Base-by-base conservation (phyloP, 208 protist genomes). In the Acanthamoeba lenticulata region DNA sequence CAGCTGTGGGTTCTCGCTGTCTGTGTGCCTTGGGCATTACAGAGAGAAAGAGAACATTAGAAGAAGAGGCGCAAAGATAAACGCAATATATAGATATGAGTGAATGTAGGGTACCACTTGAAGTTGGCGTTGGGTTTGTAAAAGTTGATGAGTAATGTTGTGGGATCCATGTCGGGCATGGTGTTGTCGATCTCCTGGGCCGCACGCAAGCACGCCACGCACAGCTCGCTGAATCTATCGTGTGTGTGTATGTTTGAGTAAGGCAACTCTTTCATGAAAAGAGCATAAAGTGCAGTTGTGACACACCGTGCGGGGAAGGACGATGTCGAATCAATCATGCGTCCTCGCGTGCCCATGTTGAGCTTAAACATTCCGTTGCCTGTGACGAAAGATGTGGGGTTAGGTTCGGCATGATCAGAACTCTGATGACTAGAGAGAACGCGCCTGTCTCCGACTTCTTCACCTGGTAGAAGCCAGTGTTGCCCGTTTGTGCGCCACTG, bases 1-100 rank as follows among this genome's bases (percentile, higher is more conserved):
- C 29, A 90, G 83, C 52, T 90, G 83, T n/a, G 83, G 83, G n/a
- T 90, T 65, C 40, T 90, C 83, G 83, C 83, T 90, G 83, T 90
- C 83, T 42, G 36, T 90, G 83, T 90, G 83, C 52, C 74, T 85
- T 5, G 6, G 36, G 1, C 9, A 36, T 49, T 45, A 40, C 34
- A 49, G 69, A 17, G 4, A 4, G 69, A 79, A n/a, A 11, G 65
- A 5, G 34, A 40, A 47, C 40, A 27, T 83, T 4, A 11, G 15
- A 17, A 11, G 36, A 11, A 44, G 3, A 77, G 34, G n/a, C 15
- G 36, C 15, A 24, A 36, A 7, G n/a, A 29, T 1, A 6, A 85
- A 19, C 15, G n/a, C 69, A 38, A n/a, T 27, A n/a, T 24, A 24
- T 24, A 65, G 57, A 65, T n/a, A n/a, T 65, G 21, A 65, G 24